Percentiles rank a stretch among this genome's conserved stretches.
These are phyloP conservation scores for Paramecium sonneborni DNA, from an alignment of 73 alveolate species.

Conservation along the genomic window DNA sequence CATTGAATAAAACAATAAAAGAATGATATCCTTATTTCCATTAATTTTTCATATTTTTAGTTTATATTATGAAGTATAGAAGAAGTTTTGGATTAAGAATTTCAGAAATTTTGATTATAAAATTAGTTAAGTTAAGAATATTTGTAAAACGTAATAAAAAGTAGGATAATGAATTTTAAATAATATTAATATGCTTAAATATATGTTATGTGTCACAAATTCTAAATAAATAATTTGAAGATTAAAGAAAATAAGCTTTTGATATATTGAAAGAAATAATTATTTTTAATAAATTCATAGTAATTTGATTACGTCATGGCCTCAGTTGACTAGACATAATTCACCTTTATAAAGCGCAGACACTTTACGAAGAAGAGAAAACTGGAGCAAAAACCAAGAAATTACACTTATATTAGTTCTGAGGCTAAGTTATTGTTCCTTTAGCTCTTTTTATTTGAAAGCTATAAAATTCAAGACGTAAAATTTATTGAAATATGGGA, in stretches of 20 bases:
- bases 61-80: too few species aligned
- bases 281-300: neutral
- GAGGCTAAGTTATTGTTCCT: neutral
- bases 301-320: slow-evolving; percentile 50
- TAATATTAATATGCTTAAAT: neutral
- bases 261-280: neutral
- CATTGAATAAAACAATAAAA: neutral
- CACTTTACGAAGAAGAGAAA: slow-evolving; percentile 30
- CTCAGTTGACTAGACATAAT: neutral
- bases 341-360: neutral
- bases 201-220: neutral
- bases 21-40: neutral
- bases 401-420: neutral
- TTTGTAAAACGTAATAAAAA: too few species aligned
- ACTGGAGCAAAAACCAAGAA: slow-evolving; percentile 13
- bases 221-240: neutral
- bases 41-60: too few species aligned
- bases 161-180: neutral
- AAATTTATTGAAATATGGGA: neutral
- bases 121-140: too few species aligned
- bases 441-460: neutral
- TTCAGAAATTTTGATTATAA: too few species aligned
- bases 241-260: neutral
- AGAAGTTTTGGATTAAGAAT: too few species aligned
- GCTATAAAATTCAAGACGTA: slow-evolving; percentile 44